A percentile compares a stretch with the other conserved stretches of the same genome.
Conservation (phyloP, 1,284 basidiomycete species). For the Irpex lacteus region DNA sequence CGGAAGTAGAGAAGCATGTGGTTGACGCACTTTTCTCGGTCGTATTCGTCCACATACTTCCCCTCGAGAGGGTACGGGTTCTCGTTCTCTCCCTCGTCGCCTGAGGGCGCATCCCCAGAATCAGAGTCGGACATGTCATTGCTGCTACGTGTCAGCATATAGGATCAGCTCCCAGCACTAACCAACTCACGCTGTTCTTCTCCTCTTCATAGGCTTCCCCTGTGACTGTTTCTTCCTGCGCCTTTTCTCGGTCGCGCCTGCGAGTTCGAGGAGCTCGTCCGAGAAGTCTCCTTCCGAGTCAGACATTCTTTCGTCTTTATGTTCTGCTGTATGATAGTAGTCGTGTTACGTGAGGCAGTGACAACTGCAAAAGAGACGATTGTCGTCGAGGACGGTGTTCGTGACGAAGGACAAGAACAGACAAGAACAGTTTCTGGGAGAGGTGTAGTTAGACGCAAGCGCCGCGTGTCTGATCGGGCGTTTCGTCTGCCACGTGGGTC, state of each 20-base stretch:
- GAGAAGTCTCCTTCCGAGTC: constrained; percentile 69
- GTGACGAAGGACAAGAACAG: neutral
- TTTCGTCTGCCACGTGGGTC: neutral
- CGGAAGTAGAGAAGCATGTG: constrained; percentile 1
- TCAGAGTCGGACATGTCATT: constrained; percentile 34
- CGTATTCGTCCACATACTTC: constrained; percentile 82
- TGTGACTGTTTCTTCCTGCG: constrained; percentile 42
- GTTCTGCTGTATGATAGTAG: neutral
- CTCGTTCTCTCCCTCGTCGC: constrained; percentile 52
- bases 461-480: neutral
- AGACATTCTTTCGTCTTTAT: constrained; percentile 44
- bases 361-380: neutral
- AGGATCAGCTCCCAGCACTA: neutral
- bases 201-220: constrained; percentile 39
- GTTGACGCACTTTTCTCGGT: constrained; percentile 69
- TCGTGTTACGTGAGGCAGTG: neutral
- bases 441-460: neutral
- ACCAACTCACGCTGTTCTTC: constrained; percentile 46
- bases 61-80: constrained; percentile 90
- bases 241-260: constrained; percentile 55
- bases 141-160: neutral
- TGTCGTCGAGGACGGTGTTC: neutral
- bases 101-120: constrained; percentile 50
- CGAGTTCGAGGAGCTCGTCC: constrained; percentile 67
- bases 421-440: neutral